Evolutionary conservation across 352 stramenopile genomes (phyloP), one percentile per base, ranked within the genome.

Genomic region (Globisporangium echinulatum): DNA sequence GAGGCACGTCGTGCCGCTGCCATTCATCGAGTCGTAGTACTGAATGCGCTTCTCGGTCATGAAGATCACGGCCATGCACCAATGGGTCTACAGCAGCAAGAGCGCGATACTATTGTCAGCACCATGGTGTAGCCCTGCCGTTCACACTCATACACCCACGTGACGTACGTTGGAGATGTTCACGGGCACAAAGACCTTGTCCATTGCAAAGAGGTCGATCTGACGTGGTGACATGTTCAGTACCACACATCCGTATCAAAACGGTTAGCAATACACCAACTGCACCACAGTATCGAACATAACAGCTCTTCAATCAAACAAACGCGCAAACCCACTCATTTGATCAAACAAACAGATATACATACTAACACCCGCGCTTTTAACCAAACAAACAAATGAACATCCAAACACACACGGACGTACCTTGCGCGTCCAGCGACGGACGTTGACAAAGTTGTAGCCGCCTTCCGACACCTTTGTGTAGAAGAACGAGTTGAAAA

Each of bases 401-500:
- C 4, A 11, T 47, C 10, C 42, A 47, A 47, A 47, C 10, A n/a
- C 40, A 36, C 49, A 40, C 4, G 62, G 14, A 44, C 52, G 37
- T 55, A 88, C 80, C 79, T 94, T 94, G 58, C 80, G 64, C 19
- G 85, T 94, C 85, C 85, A 94, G 15, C 85, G 79, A 5, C 83
- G 79, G 17, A 94, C 85, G 49, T 93, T 94, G 50, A 80, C 58
- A 48, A 85, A 94, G 62, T 92, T 93, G 67, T 93, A 94, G 43
- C 83, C 83, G 42, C 69, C 75, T 51, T 92, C 83, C 37, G 79
- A 89, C 15, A 94, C 74, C 52, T 92, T 92, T 0, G 82, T 81
- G 56, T 88, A 91, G 59, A 94, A 93, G 48, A 94, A 94, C 49
- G 85, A 93, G 59, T 89, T 94, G 77, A 93, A 93, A 61, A 93